These are phyloP conservation scores for Teratosphaeriaceae sp. DNA, from an alignment of 2,329 filamentous ascomycete species.

Conservation along the genomic window DNA sequence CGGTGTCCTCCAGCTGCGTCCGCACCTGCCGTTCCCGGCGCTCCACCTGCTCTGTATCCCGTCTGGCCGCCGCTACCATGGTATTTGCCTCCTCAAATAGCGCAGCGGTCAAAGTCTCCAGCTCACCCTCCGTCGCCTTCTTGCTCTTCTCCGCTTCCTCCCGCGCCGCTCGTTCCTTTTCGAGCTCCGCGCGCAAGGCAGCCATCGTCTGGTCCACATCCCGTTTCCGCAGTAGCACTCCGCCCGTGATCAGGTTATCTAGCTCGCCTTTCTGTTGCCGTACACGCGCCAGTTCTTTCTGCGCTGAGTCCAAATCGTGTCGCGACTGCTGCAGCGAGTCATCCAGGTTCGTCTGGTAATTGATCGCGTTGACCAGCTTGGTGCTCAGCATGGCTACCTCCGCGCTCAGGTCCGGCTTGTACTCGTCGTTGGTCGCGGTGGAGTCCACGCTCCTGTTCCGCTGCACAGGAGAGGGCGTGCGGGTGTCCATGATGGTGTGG, in stretches of 20 bases:
- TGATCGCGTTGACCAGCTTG: conserved; percentile 95
- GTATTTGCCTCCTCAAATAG: conserved; percentile 98
- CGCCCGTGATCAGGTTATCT: conserved; percentile 61
- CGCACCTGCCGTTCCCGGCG: conserved; percentile 78
- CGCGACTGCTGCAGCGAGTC: conserved; percentile 77
- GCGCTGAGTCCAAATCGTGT: conserved; percentile 71
- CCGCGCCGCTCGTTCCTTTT: conserved; percentile 35
- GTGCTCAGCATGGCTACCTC: conserved; percentile 89
- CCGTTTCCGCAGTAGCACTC: conserved; percentile 68
- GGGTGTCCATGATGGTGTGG: conserved; percentile 34
- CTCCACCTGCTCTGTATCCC: conserved; percentile 73
- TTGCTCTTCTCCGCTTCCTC: conserved; percentile 55
- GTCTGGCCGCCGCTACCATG: conserved; percentile 89
- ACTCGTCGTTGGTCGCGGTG: conserved; percentile 30
- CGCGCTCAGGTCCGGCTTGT: conserved; percentile 55
- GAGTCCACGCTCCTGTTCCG: conserved; percentile 20
- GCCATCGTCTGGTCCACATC: conserved; percentile 56
- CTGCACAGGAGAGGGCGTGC: conserved; percentile 33
- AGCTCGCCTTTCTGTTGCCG: conserved; percentile 65
- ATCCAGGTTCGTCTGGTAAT: conserved; percentile 87
- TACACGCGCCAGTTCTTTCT: conserved; percentile 59
- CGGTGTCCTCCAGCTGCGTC: conserved; percentile 78
- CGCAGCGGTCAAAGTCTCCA: conserved; percentile 83
- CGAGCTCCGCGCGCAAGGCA: conserved; percentile 35
- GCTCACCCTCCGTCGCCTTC: conserved; percentile 82